Base-by-base conservation (phyloP, 768 basidiomycete species). In the Cystobasidium ongulense region DNA sequence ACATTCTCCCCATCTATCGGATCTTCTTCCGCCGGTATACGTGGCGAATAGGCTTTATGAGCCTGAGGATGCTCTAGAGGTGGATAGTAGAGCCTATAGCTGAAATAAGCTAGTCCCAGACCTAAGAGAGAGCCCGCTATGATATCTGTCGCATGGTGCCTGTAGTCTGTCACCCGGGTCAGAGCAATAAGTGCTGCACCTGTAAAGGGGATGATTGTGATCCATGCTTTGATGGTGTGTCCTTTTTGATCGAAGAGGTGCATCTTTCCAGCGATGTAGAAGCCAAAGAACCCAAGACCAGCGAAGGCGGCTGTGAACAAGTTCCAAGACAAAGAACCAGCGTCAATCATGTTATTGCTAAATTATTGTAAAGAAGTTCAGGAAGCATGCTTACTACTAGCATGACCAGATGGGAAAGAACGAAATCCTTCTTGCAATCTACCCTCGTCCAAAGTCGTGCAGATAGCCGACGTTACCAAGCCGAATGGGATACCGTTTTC, bases 361-460 rank as follows among this genome's bases (percentile, higher is more conserved):
- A n/a, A n/a, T n/a, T n/a, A n/a, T n/a, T n/a, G n/a, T n/a, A n/a
- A n/a, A n/a, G n/a, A n/a, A n/a, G n/a, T n/a, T n/a, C n/a, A n/a
- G 3, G 0, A 61, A 17, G 21, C 27, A 35, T 35, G 82, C 89
- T 63, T 81, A 93, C 92, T 75, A 77, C 90, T 92, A 1, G 91
- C 88, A 81, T 96, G 93, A 0, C 94, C 94, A 67, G 90, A 91
- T 17, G 89, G 89, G 81, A 97, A 96, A 79, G 91, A 93, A 77
- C 90, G 86, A 83, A 91, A 97, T 0, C 93, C 94, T 81, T 95
- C 91, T 33, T 84, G 82, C 76, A 93, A 80, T 36, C 53, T 52
- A 23, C n/a, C n/a, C 31, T 88, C 84, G 8, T 79, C 76, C 21
- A 80, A 77, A 75, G 90, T 82, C 0, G 90, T 91, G 81, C 96